Base-by-base conservation (phyloP, 805 yeast species). In the Yamadazyma akitaensis region DNA sequence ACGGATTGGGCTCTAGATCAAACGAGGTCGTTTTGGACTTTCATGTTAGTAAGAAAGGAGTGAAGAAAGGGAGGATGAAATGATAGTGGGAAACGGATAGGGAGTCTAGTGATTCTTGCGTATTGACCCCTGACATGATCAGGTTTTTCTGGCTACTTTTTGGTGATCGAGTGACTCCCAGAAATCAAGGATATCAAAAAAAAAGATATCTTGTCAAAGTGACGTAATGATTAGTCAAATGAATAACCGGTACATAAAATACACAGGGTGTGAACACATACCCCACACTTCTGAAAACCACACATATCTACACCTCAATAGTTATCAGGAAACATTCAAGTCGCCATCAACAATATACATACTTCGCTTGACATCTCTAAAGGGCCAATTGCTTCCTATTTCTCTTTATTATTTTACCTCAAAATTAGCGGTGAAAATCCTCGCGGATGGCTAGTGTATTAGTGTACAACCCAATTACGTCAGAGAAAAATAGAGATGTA, bases 1-100 rank as follows among this genome's bases (percentile, higher is more conserved):
- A 92, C 4, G 97, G 97, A 59, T 92, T 92, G 9, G 94, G 96
- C 64, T 94, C 99, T 48, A 90, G 71, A 50, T 85, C 92, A 57
- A 88, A 79, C 35, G 88, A 65, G 14, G 73, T 62, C 18, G 49
- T 41, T 26, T 57, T 65, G 60, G 65, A 59, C 54, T 51, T 24
- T 12, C 14, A 10, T 25, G 41, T 38, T 38, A 38, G 41, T 38
- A 25, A 37, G n/a, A 12, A 2, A 37, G 19, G 24, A 18, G n/a
- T 18, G 32, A 11, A 28, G 3, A 11, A 28, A 28, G 12, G n/a
- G 24, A 7, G 6, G 7, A 21, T 5, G 24, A 7, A 7, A 21
- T 21, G 7, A 21, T 21, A 21, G 24, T 21, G 24, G 24, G 24
- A 21, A 4, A 21, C 7, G 7, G 24, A 21, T 21, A n/a, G 24